Evolutionary conservation across 2,329 filamentous ascomycete species (phyloP).

Genomic region (Aspergillus unguis): DNA sequence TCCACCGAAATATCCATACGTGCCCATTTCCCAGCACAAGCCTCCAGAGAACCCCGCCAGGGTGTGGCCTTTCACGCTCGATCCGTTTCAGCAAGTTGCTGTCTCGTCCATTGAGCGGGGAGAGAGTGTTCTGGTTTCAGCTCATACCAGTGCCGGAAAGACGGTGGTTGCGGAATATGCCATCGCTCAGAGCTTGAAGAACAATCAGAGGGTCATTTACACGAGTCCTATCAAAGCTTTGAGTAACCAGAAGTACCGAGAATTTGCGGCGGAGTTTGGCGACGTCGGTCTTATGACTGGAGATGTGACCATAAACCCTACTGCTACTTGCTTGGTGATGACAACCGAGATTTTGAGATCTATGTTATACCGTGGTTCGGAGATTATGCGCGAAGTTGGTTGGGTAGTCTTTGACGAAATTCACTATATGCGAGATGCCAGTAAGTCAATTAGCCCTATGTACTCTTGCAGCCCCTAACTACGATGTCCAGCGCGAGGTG

Average conservation of each 20-base stretch:
- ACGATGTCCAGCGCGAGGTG: constrained; percentile 62
- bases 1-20: constrained; percentile 88
- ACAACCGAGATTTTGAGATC: constrained; percentile 98
- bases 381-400: constrained; percentile 98
- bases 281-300: constrained; percentile 98
- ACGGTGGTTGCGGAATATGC: constrained; percentile 98
- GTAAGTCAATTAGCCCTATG: constrained; percentile 23
- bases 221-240: constrained; percentile 98
- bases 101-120: constrained; percentile 93
- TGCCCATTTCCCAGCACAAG: constrained; percentile 92
- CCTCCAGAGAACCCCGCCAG: constrained; percentile 82
- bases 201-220: constrained; percentile 98
- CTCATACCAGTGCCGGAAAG: constrained; percentile 96
- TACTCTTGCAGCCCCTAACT: constrained; percentile 16
- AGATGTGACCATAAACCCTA: constrained; percentile 98
- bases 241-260: constrained; percentile 97
- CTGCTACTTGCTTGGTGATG: constrained; percentile 97
- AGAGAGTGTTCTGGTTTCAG: constrained; percentile 94
- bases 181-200: constrained; percentile 93
- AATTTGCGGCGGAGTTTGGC: constrained; percentile 92
- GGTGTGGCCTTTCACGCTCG: constrained; percentile 82
- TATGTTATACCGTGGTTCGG: constrained; percentile 95
- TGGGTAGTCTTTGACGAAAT: constrained; percentile 99
- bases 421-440: constrained; percentile 94
- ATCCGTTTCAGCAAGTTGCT: constrained; percentile 94